Evolutionary conservation across 805 yeast genomes (phyloP), one percentile per base, ranked within the genome.

Genomic region (Starmerella stigmatis): DNA sequence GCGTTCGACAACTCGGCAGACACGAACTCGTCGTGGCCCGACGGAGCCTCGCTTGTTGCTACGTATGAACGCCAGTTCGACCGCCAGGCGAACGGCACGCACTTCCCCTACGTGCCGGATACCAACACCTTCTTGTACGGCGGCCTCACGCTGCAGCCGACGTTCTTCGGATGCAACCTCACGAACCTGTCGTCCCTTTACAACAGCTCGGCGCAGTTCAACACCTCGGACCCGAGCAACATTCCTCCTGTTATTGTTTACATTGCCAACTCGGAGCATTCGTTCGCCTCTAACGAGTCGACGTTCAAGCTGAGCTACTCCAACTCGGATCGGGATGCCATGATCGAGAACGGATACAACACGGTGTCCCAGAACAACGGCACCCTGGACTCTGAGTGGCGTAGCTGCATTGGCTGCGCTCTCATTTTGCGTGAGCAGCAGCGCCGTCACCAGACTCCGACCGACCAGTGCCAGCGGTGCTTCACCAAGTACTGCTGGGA

Each of bases 331-430:
- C 77, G 76, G 56, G 62, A 68, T 40, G 68, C 71, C 0, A 72
- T 83, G 68, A 76, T 86, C 48, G 63, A 69, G 57, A 86, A 86
- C 60, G 94, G 94, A 16, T 83, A 78, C 60, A 86, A 82, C 56
- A 72, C 77, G 11, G 73, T 83, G 15, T 69, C 89, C 2, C 74
- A 82, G 59, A 69, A 70, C 50, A 86, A 86, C 60, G 67, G 76
- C 29, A 81, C 94, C 8, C 60, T 78, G 20, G 94, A 82, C 58
- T 60, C 67, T 8, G 76, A 81, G 38, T 86, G 85, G 80, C 68
- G 74, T 30, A 71, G 78, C 4, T 86, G 95, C 67, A 70, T 86
- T 37, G 83, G 83, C 4, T 86, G 96, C 71, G 95, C 95, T 4
- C 74, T 84, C 41, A 68, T 86, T 45, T 80, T 85, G 61, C 78